phyloP scores from a whole-genome alignment of 2,329 filamentous ascomycete species.

The Talaromyces sp. region DNA sequence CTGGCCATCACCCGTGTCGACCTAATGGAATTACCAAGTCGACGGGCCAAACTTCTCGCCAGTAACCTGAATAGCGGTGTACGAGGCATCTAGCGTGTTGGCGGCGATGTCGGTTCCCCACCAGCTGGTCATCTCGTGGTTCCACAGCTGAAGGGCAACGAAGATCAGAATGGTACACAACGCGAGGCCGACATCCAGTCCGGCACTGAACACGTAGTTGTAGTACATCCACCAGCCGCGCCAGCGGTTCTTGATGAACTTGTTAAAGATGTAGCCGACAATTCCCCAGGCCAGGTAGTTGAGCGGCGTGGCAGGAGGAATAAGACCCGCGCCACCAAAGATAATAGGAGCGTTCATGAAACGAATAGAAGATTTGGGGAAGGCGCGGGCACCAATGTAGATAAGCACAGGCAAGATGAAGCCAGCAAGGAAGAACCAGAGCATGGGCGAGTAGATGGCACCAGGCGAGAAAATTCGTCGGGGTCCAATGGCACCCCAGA shows the following conservation, averaged over 20 bases:
- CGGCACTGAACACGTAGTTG: constrained; percentile 70
- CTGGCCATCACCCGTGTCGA: not conserved
- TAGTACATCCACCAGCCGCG: constrained; percentile 73
- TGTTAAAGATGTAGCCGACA: constrained; percentile 65
- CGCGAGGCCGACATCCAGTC: constrained; percentile 63
- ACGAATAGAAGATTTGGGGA: constrained; percentile 56
- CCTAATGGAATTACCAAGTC: constrained; percentile 1
- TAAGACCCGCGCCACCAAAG: constrained; percentile 57
- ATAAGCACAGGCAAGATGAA: constrained; percentile 58
- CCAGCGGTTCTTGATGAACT: constrained; percentile 58
- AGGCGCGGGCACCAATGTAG: constrained; percentile 56
- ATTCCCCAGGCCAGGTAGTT: constrained; percentile 67
- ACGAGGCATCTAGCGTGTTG: constrained; percentile 57
- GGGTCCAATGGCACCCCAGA: constrained; percentile 70
- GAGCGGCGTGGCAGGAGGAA: constrained; percentile 65
- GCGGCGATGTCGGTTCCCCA: constrained; percentile 61
- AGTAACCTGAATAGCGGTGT: constrained; percentile 53
- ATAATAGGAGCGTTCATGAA: constrained; percentile 66
- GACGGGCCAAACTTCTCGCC: constrained; percentile 59
- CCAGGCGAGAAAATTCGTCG: constrained; percentile 61
- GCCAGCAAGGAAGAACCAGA: constrained; percentile 68
- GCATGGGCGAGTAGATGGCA: constrained; percentile 58
- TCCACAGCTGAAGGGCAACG: constrained; percentile 60
- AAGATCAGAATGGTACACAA: constrained; percentile 65
- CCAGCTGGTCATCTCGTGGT: constrained; percentile 54